Base-by-base conservation (phyloP, 2,329 filamentous ascomycete genomes). In the Colletotrichum plurivorum region DNA sequence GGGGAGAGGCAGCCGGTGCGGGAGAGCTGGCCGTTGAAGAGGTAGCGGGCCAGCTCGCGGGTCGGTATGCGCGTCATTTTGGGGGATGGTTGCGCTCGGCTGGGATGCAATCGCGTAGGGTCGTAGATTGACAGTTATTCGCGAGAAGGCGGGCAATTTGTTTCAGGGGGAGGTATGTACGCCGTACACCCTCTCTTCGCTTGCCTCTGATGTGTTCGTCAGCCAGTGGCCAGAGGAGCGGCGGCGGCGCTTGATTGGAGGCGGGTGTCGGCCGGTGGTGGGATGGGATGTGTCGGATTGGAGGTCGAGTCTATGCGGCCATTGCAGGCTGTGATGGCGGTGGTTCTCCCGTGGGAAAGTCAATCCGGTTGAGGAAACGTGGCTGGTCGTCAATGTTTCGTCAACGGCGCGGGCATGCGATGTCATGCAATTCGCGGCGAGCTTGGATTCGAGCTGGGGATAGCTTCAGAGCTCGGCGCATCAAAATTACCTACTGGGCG, bases 1-100 rank as follows among this genome's bases (percentile, higher is more conserved):
- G 55, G n/a, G 25, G 56, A 62, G 31, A 85, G 72, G 72, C 86
- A 88, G 48, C 83, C 84, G 51, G 74, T 76, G 4, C 76, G 77
- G 15, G 79, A 77, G 20, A 88, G 71, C 54, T 81, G 81, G 6
- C 86, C 86, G 12, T 77, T 73, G 12, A 88, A 80, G 52, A 88
- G 76, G 67, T 88, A 88, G 71, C 78, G 82, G 73, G 84, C 81
- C 12, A 88, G 79, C 48, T 82, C 81, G 8, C 79, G 73, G 3
- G 82, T 79, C 22, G 84, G 76, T 48, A 84, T 78, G 31, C 82
- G 84, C 20, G 78, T 72, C 86, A 88, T 88, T 41, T 15, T 61
- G 18, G 69, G 70, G 43, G 18, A 10, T 25, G 7, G 7, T 55
- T 6, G 31, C 15, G 18, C 25, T 13, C 13, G 58, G 27, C 27